Evolutionary conservation across 2,329 filamentous ascomycete genomes (phyloP).

Genomic region (Colletotrichum aenigma): DNA sequence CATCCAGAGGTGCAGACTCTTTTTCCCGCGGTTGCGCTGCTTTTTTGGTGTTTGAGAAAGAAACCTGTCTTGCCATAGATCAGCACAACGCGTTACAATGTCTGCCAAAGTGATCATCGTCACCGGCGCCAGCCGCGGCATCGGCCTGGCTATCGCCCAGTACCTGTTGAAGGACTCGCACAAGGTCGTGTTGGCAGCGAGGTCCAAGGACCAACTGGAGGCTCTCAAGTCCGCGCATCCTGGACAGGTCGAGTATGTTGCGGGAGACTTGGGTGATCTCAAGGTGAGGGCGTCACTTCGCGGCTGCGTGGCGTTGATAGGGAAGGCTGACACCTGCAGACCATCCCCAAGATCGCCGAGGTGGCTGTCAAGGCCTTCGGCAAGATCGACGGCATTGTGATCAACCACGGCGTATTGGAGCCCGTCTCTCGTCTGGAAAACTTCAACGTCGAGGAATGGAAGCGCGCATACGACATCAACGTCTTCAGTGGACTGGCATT

Average conservation of each 20-base stretch:
- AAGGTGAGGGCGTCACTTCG: constrained; percentile 38
- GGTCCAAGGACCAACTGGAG: constrained; percentile 54
- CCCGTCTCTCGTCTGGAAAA: constrained; percentile 75
- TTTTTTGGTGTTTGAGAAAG: neutral
- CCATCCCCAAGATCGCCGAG: constrained; percentile 66
- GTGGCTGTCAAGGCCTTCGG: constrained; percentile 72
- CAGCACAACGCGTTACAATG: constrained; percentile 34
- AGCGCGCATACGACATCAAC: constrained; percentile 78
- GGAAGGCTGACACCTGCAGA: constrained; percentile 33
- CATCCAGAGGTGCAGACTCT: neutral
- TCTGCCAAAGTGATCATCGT: constrained; percentile 72
- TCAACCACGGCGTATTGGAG: constrained; percentile 87
- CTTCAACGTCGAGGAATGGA: constrained; percentile 74
- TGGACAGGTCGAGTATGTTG: constrained; percentile 58
- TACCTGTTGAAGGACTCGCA: constrained; percentile 57
- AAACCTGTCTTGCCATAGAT: neutral
- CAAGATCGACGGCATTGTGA: constrained; percentile 77
- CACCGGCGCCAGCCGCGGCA: constrained; percentile 67
- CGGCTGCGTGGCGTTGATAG: neutral
- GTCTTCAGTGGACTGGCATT: constrained; percentile 83
- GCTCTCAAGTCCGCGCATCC: constrained; percentile 56
- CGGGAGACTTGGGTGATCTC: constrained; percentile 59
- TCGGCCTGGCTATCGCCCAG: constrained; percentile 61
- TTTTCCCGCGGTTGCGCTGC: neutral
- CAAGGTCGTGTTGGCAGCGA: constrained; percentile 63